Percentiles rank a stretch among this genome's conserved stretches.
phyloP scores from a whole-genome alignment of 2,329 filamentous ascomycete species.

The Coniochaeta sp. region DNA sequence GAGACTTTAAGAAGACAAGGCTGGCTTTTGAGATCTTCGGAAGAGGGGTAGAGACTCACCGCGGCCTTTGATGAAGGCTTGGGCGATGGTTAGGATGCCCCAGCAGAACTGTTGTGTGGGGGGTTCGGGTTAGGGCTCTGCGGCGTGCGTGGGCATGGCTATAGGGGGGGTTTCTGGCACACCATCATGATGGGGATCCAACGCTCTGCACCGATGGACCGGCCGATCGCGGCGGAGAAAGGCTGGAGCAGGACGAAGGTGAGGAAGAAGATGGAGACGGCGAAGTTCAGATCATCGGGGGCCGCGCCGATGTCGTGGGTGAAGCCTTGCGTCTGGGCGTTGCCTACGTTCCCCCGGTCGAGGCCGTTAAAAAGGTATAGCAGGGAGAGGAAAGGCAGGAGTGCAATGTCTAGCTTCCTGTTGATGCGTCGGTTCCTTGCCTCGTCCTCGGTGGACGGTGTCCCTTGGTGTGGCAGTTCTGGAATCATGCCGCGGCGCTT shows the following conservation, averaged over 20 bases:
- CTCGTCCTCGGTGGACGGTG: conserved; percentile 1
- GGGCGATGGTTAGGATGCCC: conserved; percentile 19
- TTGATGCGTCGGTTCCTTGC: conserved; percentile 17
- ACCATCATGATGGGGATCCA: conserved; percentile 53
- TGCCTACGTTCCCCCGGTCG: conserved; percentile 31
- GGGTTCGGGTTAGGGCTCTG: not conserved
- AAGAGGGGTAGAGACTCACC: conserved; percentile 8
- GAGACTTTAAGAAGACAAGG: too few species aligned
- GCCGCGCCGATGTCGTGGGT: conserved; percentile 44
- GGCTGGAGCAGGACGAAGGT: conserved; percentile 53
- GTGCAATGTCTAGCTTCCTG: conserved; percentile 25
- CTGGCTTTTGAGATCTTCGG: not conserved
- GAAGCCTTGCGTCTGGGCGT: conserved; percentile 35
- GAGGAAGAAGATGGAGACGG: conserved; percentile 49
- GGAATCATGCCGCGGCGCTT: not conserved
- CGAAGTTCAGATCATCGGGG: conserved; percentile 44
- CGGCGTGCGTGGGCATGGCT: too few species aligned
- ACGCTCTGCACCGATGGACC: conserved; percentile 34
- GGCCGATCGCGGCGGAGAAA: conserved; percentile 35
- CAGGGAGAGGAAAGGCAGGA: conserved; percentile 29
- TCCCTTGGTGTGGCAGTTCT: not conserved
- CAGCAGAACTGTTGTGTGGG: conserved; percentile 24
- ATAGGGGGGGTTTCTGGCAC: conserved; percentile 30
- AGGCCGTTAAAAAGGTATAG: conserved; percentile 33
- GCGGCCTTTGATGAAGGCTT: conserved; percentile 20